Evolutionary conservation across 306 rosid genomes (phyloP).

Genomic region (Vigna reflexopilosa): DNA sequence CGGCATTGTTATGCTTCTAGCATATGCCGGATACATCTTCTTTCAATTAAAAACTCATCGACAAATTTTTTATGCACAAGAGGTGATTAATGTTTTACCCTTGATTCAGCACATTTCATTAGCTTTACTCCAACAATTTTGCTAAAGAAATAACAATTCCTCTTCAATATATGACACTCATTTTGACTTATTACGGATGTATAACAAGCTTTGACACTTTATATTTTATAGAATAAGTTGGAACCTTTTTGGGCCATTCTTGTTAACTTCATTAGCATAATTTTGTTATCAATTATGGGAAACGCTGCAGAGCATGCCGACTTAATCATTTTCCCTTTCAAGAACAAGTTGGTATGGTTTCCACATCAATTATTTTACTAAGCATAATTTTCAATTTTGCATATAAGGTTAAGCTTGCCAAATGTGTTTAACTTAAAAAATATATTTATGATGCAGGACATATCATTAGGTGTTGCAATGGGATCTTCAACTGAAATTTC

Average conservation of each 20-base stretch:
- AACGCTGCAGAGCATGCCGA: conserved; percentile 98
- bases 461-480: conserved; percentile 71
- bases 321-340: conserved; percentile 86
- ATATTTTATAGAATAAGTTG: not conserved
- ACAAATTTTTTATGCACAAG: conserved; percentile 70
- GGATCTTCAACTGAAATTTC: too few species aligned
- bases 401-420: not conserved
- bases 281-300: conserved; percentile 92
- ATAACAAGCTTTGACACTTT: not conserved
- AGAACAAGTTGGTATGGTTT: conserved; percentile 80
- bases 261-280: conserved; percentile 85
- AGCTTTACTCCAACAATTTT: not conserved
- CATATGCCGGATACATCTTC: conserved; percentile 72
- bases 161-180: not conserved
- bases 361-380: not conserved
- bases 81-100: conserved; percentile 45
- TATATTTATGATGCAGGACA: conserved; percentile 60
- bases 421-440: not conserved
- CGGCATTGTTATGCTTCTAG: conserved; percentile 81
- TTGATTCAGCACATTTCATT: not conserved
- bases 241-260: conserved; percentile 73
- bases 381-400: not conserved
- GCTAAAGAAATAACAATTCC: not conserved
- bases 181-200: not conserved
- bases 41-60: conserved; percentile 93